Conservation (phyloP, 495 filamentous ascomycete genomes). For the Aspergillus wentii region DNA sequence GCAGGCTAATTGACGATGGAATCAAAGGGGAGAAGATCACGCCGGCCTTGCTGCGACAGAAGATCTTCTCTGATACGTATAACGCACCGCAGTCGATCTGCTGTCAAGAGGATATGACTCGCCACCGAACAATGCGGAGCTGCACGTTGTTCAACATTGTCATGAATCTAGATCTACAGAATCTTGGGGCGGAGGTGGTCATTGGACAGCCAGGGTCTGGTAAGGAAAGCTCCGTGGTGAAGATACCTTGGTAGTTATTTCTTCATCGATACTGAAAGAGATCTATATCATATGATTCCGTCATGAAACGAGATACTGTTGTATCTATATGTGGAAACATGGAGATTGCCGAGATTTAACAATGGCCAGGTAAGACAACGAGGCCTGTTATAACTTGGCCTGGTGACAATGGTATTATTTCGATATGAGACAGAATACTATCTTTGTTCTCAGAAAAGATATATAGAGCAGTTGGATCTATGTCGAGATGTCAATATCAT, state of each 20-base stretch:
- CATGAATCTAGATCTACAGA: slow-evolving; percentile 25
- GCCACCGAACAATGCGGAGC: slow-evolving; percentile 12
- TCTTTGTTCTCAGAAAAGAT: background rate
- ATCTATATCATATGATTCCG: no score
- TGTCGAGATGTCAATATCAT: no score
- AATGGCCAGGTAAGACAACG: no score
- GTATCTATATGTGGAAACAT: no score
- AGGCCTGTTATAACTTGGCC: no score
- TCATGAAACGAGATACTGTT: no score
- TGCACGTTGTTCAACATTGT: slow-evolving; percentile 34
- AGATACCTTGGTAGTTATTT: slow-evolving; percentile 31
- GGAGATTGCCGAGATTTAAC: no score
- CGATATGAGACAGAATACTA: background rate
- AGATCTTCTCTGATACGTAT: slow-evolving; percentile 29
- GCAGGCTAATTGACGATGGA: slow-evolving; percentile 19
- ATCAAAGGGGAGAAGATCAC: slow-evolving; percentile 16
- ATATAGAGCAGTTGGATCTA: no score
- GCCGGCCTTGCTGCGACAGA: slow-evolving; percentile 18
- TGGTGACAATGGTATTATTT: no score
- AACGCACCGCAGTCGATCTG: slow-evolving; percentile 33
- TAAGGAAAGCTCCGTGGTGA: slow-evolving; percentile 21
- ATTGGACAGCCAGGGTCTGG: slow-evolving; percentile 26
- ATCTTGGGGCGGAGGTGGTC: slow-evolving; percentile 26
- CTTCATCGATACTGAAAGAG: no score
- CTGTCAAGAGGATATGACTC: slow-evolving; percentile 17